Evolutionary conservation across 768 basidiomycete species (phyloP).

Genomic region (Galerina sulciceps): DNA sequence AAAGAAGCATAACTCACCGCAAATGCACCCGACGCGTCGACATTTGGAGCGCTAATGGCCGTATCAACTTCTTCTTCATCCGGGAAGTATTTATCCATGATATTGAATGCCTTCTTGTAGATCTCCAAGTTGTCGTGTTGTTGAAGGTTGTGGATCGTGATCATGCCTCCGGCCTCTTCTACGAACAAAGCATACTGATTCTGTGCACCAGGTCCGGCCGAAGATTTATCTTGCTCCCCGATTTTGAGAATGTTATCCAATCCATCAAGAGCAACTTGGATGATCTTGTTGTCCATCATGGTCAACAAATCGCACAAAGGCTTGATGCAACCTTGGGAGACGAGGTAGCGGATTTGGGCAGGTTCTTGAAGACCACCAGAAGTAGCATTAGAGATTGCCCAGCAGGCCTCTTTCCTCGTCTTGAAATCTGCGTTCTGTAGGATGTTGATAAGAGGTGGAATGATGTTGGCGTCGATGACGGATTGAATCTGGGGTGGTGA

Average conservation of each 20-base stretch:
- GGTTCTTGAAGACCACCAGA: constrained; percentile 98
- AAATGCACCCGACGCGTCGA: constrained; percentile 75
- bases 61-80: constrained; percentile 95
- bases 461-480: constrained; percentile 97
- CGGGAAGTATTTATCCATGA: constrained; percentile 98
- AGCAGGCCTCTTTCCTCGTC: constrained; percentile 99
- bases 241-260: constrained; percentile 98
- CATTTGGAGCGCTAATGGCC: constrained; percentile 74
- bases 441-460: constrained; percentile 98
- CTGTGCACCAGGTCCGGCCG: constrained; percentile 76
- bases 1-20: constrained; percentile 52
- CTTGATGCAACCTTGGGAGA: constrained; percentile 97
- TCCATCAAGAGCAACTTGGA: constrained; percentile 96
- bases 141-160: constrained; percentile 98
- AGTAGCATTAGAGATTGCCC: constrained; percentile 99
- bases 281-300: constrained; percentile 99
- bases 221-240: constrained; percentile 92
- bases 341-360: constrained; percentile 95
- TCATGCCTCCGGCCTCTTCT: constrained; percentile 99
- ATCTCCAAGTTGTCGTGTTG: constrained; percentile 99
- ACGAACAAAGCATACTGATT: constrained; percentile 95
- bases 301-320: constrained; percentile 94
- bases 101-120: constrained; percentile 99
- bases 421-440: constrained; percentile 98
- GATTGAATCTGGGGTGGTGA: constrained; percentile 96